Evolutionary conservation across 805 yeast species (phyloP).

Genomic region (Kazachstania viticola): DNA sequence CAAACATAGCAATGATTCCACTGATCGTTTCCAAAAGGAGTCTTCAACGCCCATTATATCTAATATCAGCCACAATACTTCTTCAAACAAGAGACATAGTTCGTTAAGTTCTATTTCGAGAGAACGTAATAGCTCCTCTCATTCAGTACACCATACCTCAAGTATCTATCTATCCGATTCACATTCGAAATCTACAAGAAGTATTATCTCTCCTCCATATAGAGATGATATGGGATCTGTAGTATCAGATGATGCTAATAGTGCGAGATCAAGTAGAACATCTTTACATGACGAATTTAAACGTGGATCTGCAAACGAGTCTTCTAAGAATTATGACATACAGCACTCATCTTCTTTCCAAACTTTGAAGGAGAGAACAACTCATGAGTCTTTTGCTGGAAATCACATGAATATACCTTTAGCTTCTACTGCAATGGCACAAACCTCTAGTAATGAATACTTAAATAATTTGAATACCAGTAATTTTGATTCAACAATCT

Average conservation of each 20-base stretch:
- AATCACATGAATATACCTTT: too few species aligned
- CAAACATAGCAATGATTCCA: constrained; percentile 1
- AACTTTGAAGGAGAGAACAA: too few species aligned
- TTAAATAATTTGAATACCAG: constrained; percentile 11
- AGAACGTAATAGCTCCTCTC: too few species aligned
- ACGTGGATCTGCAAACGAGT: constrained; percentile 1
- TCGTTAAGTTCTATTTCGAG: too few species aligned
- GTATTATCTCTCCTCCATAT: constrained; percentile 1
- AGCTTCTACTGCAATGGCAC: too few species aligned
- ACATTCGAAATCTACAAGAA: constrained; percentile 3
- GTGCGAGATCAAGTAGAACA: too few species aligned
- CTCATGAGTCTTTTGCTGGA: too few species aligned
- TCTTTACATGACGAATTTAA: constrained; percentile 1
- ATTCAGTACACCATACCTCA: not conserved
- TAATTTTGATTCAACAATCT: constrained; percentile 29
- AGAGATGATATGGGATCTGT: constrained; percentile 4
- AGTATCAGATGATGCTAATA: not conserved
- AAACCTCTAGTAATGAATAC: not conserved
- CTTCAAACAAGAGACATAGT: too few species aligned
- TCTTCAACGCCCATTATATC: too few species aligned
- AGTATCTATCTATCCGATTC: constrained; percentile 2
- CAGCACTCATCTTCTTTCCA: too few species aligned
- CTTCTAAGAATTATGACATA: not conserved
- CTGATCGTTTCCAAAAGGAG: too few species aligned
- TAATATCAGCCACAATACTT: too few species aligned